Evolutionary conservation across 768 basidiomycete species (phyloP).

Genomic region (Leccinum aurantiacum): DNA sequence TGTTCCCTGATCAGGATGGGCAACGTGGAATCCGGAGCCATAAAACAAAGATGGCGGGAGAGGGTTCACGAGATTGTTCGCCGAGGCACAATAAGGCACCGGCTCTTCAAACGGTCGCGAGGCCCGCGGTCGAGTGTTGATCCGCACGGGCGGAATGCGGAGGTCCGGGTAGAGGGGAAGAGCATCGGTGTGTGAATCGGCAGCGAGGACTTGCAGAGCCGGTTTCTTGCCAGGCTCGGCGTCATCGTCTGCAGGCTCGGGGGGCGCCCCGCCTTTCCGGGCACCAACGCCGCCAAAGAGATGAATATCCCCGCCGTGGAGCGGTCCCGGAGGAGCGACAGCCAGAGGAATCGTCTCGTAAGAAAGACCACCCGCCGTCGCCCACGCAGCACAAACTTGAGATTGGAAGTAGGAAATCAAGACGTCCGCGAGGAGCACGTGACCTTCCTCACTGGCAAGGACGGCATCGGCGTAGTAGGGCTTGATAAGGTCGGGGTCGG

Average conservation of each 20-base stretch:
- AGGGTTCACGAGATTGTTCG: constrained; percentile 98
- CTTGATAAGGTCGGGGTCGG: constrained; percentile 59
- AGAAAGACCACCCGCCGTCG: constrained; percentile 61
- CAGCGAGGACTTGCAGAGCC: constrained; percentile 4
- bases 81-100: constrained; percentile 87
- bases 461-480: constrained; percentile 82
- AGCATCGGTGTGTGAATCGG: constrained; percentile 15
- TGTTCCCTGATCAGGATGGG: constrained; percentile 58
- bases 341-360: constrained; percentile 52
- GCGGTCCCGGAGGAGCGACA: constrained; percentile 37
- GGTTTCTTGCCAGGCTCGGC: constrained; percentile 32
- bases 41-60: constrained; percentile 92
- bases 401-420: constrained; percentile 87
- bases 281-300: constrained; percentile 86
- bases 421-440: constrained; percentile 88
- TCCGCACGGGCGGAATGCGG: constrained; percentile 67
- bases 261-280: constrained; percentile 67
- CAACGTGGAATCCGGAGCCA: constrained; percentile 86
- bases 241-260: constrained; percentile 40
- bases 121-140: constrained; percentile 61
- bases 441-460: constrained; percentile 77
- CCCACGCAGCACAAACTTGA: constrained; percentile 88
- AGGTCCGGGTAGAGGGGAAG: constrained; percentile 30
- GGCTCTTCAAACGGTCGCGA: constrained; percentile 75
- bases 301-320: constrained; percentile 43